Evolutionary conservation across 1,284 basidiomycete genomes (phyloP).

Genomic region (Ustilago xerochloae): DNA sequence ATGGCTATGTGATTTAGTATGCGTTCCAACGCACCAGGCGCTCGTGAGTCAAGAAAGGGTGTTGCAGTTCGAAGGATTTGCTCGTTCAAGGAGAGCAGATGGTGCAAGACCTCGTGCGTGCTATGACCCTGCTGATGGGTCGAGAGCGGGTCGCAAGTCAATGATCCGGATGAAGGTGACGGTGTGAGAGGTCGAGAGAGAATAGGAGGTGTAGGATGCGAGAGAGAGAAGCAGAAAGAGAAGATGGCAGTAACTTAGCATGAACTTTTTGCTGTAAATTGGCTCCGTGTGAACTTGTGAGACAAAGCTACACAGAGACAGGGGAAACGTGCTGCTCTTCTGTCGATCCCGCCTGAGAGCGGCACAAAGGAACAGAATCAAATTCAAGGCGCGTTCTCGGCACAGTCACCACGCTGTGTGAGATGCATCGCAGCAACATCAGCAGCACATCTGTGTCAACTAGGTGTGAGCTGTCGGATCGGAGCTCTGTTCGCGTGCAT

Average conservation of each 20-base stretch:
- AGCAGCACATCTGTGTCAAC: no score
- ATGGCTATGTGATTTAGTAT: no score
- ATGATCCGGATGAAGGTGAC: background rate
- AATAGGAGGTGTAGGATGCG: background rate
- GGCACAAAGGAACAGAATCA: background rate
- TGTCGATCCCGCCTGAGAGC: no score
- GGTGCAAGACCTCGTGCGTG: no score
- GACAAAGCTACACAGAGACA: background rate
- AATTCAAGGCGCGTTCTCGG: background rate
- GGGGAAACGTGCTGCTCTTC: no score
- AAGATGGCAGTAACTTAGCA: background rate
- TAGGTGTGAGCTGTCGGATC: constrained; percentile 24
- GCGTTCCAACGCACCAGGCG: constrained; percentile 11
- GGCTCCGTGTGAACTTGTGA: background rate
- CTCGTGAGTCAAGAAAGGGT: no score
- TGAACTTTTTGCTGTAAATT: background rate
- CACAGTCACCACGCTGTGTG: background rate
- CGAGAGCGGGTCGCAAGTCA: background rate
- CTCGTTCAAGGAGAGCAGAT: background rate
- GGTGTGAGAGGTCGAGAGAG: background rate
- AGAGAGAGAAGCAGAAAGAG: background rate
- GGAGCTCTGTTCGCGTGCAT: constrained; percentile 8
- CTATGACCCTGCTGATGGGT: no score
- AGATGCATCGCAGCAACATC: no score
- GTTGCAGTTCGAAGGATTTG: no score